Conservation (phyloP, 768 basidiomycete genomes). For the Agrocybe praecox region DNA sequence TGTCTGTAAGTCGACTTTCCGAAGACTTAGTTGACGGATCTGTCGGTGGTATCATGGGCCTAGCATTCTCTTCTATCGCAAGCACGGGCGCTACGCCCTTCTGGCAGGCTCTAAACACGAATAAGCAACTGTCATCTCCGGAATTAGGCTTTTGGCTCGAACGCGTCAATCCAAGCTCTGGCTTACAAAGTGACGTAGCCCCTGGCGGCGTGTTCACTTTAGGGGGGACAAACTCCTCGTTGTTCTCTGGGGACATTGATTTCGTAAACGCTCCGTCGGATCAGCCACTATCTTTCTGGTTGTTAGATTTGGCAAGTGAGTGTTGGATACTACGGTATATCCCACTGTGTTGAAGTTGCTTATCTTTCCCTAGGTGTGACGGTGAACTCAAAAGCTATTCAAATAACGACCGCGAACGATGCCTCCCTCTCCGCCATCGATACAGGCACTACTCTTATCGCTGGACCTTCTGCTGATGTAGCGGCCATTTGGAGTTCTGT, state of each 20-base stretch:
- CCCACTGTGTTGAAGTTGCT: too few relatives aligned
- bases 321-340: too few relatives aligned
- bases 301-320: constrained; percentile 51
- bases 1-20: background rate
- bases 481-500: constrained; percentile 68
- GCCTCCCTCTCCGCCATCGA: constrained; percentile 79
- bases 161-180: constrained; percentile 42
- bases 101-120: constrained; percentile 51
- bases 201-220: constrained; percentile 74
- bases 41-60: constrained; percentile 75
- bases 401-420: constrained; percentile 38
- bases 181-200: constrained; percentile 29
- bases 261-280: constrained; percentile 53
- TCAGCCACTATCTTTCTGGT: constrained; percentile 56
- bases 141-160: constrained; percentile 70
- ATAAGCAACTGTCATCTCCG: constrained; percentile 44
- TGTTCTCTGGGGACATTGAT: constrained; percentile 72
- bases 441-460: constrained; percentile 94
- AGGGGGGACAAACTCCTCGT: constrained; percentile 60
- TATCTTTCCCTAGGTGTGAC: constrained; percentile 34
- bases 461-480: constrained; percentile 70
- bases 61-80: constrained; percentile 70
- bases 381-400: constrained; percentile 54
- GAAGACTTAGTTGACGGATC: constrained; percentile 5
- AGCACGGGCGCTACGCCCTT: constrained; percentile 60